Base-by-base conservation (phyloP, 75 land plant species). In the Larix kaempferi region DNA sequence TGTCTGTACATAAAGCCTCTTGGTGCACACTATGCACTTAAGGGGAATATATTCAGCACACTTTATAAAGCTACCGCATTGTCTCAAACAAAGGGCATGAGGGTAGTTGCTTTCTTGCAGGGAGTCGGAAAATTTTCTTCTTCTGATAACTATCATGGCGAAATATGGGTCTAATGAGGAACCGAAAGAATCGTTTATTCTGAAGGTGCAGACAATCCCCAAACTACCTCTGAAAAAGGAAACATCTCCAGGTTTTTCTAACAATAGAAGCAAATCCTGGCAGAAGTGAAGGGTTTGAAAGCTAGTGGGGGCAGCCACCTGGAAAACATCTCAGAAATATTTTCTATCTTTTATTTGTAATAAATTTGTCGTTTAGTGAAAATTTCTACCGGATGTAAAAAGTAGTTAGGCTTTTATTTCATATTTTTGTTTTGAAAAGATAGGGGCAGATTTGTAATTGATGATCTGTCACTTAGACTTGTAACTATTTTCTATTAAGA, bases 61-160 rank as follows among this genome's bases (percentile, higher is more conserved):
- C 74, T n/a, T 77, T 95, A 57, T 87, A 85, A 57, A 86, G 82
- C 19, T 59, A 78, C 65, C 81, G 72, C 2, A 74, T n/a, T 69
- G 27, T 80, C 19, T 87, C 90, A 65, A 78, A 82, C 61, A 81
- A 86, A 59, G 82, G 89, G 41, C 57, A 71, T 71, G 85, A 87
- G 55, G 85, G 92, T 67, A 80, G 77, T 80, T 86, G 82, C n/a
- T 83, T 84, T 95, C 57, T 80, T 93, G 73, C 84, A 95, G 98
- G 98, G 92, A 86, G 57, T 78, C 93, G 39, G 94, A 92, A 72
- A 91, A 95, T 86, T 95, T 95, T 57, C 87, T 95, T 72, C 95
- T 91, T 76, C 86, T 95, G 82, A 67, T 95, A 66, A 89, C 93
- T 66, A 85, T 90, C 57, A 91, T 91, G 91, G 92, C 84, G 37